Base-by-base conservation (phyloP, 345 rosid genomes). In the Hibiscus mutabilis region DNA sequence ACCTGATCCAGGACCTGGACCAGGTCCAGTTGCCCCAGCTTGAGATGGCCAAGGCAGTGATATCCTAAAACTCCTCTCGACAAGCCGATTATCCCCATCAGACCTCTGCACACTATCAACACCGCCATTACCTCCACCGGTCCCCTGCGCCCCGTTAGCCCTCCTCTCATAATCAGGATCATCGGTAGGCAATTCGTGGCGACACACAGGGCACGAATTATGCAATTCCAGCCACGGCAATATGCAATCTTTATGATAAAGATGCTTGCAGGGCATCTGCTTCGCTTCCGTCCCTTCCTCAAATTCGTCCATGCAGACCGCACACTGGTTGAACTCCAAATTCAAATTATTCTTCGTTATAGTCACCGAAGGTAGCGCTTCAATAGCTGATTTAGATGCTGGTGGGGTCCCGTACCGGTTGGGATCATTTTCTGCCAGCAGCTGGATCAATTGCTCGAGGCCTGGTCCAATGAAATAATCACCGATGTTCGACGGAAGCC, bases 391-490 rank as follows among this genome's bases (percentile, higher is more conserved):
- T 70, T 86, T 83, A 1, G 90, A 86, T 4, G 95, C 95, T 1
- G 95, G 92, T 13, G 95, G 95, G 0, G 89, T 83, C 7, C 95
- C 92, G 15, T 84, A 78, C 8, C 91, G 84, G 53, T 83, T 87
- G 0, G 90, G 90, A 66, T 89, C 95, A 42, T 89, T 85, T 76
- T 89, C 91, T 0, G 87, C 85, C 44, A 89, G 79, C 61, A 87
- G 90, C 21, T 89, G 90, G 72, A 89, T 87, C 76, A 89, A 57
- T 74, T 89, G 87, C 81, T 89, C 95, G 22, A 89, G 87, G 5
- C 90, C 91, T 21, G 89, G 88, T 0, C 91, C 95, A 2, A 84
- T 60, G 73, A 87, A 89, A 83, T 87, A 89, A 62, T 89, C 95
- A 0, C 95, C 95, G 0, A 84, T 80, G 79, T 60, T 73, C 1